phyloP scores from a whole-genome alignment of 2,329 filamentous ascomycete species.

The Fusarium sp. region DNA sequence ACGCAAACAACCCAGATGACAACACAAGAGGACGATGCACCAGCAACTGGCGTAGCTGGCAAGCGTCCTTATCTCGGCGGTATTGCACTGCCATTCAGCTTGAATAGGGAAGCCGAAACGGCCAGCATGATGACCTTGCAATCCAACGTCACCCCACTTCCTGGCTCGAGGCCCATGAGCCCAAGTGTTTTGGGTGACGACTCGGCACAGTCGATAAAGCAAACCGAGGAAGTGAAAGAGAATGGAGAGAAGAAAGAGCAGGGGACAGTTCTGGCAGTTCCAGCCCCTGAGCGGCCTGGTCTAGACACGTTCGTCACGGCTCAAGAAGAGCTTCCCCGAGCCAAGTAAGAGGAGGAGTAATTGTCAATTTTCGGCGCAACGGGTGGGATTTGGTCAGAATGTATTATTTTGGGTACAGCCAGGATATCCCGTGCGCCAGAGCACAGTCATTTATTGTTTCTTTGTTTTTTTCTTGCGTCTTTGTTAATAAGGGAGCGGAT shows the following conservation, averaged over 20 bases:
- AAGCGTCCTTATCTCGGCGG: conserved; percentile 75
- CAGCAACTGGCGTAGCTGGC: conserved; percentile 63
- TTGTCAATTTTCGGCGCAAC: conserved; percentile 20
- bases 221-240: neutral
- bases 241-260: conserved; percentile 12
- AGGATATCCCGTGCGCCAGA: conserved; percentile 25
- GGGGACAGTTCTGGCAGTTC: neutral
- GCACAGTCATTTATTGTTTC: conserved; percentile 23
- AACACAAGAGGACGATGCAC: conserved; percentile 39
- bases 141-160: conserved; percentile 50
- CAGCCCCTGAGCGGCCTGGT: conserved; percentile 47
- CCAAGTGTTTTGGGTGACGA: conserved; percentile 19
- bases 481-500: neutral
- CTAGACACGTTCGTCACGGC: conserved; percentile 69
- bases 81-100: conserved; percentile 77
- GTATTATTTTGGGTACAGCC: conserved; percentile 16
- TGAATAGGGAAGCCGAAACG: conserved; percentile 72
- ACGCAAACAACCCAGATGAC: conserved; percentile 28
- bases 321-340: conserved; percentile 53
- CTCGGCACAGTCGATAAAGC: neutral
- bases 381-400: conserved; percentile 25
- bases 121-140: conserved; percentile 77
- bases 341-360: conserved; percentile 31
- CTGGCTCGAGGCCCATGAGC: conserved; percentile 49
- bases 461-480: conserved; percentile 13